Evolutionary conservation across 257 asterid species (phyloP).

Genomic region (Nyctanthes arbortristis): DNA sequence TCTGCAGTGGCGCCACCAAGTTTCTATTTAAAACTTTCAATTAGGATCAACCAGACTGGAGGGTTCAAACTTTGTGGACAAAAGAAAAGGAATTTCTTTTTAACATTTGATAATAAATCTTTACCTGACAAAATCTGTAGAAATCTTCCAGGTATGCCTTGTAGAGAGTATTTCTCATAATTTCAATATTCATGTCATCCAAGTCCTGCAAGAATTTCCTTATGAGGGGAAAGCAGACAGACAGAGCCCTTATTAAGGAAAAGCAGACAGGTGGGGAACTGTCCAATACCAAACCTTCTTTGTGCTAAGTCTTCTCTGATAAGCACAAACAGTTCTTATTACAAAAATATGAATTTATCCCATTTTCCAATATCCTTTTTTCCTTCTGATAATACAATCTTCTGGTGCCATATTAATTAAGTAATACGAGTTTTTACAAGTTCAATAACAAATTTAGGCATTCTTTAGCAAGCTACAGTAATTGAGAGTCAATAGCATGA

Average conservation of each 20-base stretch:
- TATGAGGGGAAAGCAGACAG: slow-evolving; percentile 11
- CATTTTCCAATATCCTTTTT: neutral
- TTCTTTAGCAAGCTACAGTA: slow-evolving; percentile 1
- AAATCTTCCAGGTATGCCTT: slow-evolving; percentile 96
- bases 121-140: slow-evolving; percentile 81
- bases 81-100: slow-evolving; percentile 19
- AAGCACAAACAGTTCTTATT: neutral
- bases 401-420: neutral
- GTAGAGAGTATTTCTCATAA: slow-evolving; percentile 92
- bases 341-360: neutral
- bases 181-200: slow-evolving; percentile 97
- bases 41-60: slow-evolving; percentile 21
- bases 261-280: neutral
- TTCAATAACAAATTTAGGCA: neutral
- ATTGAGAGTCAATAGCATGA: neutral
- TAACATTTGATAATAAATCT: slow-evolving; percentile 4
- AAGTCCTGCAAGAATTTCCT: slow-evolving; percentile 54
- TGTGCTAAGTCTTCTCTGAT: neutral
- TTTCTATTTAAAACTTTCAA: slow-evolving; percentile 47
- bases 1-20: slow-evolving; percentile 95
- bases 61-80: neutral
- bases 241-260: neutral
- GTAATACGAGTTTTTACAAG: neutral
- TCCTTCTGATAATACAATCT: neutral
- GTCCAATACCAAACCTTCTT: neutral